Evolutionary conservation across 768 basidiomycete species (phyloP).

Genomic region (Amanita subjunquillea): DNA sequence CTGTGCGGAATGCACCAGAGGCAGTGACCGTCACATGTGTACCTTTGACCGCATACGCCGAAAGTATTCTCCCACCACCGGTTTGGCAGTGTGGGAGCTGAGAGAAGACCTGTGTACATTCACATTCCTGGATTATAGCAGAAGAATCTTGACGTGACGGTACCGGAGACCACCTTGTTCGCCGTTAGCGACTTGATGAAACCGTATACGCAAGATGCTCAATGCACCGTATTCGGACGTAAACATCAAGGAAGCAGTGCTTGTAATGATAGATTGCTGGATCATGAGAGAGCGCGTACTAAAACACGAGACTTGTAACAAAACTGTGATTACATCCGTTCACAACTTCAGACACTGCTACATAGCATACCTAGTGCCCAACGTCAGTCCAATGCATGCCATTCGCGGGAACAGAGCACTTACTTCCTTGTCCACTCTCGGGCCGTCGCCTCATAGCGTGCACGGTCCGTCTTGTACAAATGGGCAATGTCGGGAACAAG

Average conservation of each 20-base stretch:
- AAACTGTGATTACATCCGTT: constrained; percentile 18
- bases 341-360: constrained; percentile 20
- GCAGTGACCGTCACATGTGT: too few species aligned
- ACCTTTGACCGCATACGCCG: too few species aligned
- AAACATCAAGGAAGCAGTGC: too few species aligned
- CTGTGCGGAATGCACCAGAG: too few species aligned
- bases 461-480: constrained; percentile 97
- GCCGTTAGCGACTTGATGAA: too few species aligned
- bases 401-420: constrained; percentile 17
- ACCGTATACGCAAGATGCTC: too few species aligned
- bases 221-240: too few species aligned
- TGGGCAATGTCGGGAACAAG: constrained; percentile 98
- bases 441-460: constrained; percentile 95
- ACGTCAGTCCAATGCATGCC: background rate
- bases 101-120: background rate
- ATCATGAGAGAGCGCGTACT: background rate
- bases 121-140: too few species aligned
- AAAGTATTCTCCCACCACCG: too few species aligned
- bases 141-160: too few species aligned
- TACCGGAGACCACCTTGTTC: too few species aligned
- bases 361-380: constrained; percentile 37
- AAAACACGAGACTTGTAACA: constrained; percentile 10
- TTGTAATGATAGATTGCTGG: constrained; percentile 1
- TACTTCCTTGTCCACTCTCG: constrained; percentile 99
- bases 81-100: background rate